Percentiles rank a stretch among this genome's conserved stretches.
Evolutionary conservation across 441 rosid species (phyloP).

Genomic region (Populus hybrid): DNA sequence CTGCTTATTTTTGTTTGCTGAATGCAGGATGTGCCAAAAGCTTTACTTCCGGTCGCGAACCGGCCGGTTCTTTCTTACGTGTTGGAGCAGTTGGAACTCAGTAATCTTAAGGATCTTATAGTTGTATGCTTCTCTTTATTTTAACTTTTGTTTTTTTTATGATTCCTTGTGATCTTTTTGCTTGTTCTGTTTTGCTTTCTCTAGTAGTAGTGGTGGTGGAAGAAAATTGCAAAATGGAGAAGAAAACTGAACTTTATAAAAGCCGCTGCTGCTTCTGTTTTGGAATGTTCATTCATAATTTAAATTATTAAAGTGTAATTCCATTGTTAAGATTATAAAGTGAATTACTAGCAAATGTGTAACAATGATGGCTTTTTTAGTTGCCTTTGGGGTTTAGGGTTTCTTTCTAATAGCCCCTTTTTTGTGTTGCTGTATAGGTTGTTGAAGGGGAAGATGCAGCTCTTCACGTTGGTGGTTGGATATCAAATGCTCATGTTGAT

Average conservation of each 20-base stretch:
- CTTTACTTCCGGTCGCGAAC: constrained; percentile 88
- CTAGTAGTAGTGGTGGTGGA: background rate
- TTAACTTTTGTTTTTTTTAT: background rate
- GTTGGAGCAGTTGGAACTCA: constrained; percentile 70
- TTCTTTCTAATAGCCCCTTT: constrained; percentile 3
- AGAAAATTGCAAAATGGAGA: background rate
- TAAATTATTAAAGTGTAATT: background rate
- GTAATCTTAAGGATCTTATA: constrained; percentile 85
- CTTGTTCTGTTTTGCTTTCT: background rate
- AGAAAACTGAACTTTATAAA: background rate
- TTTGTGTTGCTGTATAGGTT: constrained; percentile 44
- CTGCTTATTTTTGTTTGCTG: background rate
- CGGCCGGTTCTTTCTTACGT: constrained; percentile 80
- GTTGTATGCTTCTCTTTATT: constrained; percentile 47
- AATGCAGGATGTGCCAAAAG: constrained; percentile 83
- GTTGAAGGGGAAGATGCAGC: constrained; percentile 94
- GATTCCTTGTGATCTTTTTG: background rate
- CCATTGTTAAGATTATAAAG: background rate
- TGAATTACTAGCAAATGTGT: background rate
- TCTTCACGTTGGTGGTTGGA: constrained; percentile 79
- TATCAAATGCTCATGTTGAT: constrained; percentile 78
- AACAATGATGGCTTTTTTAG: background rate
- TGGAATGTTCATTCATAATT: background rate
- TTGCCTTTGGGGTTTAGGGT: constrained; percentile 7
- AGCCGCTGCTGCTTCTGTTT: background rate